These are phyloP conservation scores for Umbellularia californica DNA, from an alignment of 164 flowering plant species.

Conservation along the genomic window DNA sequence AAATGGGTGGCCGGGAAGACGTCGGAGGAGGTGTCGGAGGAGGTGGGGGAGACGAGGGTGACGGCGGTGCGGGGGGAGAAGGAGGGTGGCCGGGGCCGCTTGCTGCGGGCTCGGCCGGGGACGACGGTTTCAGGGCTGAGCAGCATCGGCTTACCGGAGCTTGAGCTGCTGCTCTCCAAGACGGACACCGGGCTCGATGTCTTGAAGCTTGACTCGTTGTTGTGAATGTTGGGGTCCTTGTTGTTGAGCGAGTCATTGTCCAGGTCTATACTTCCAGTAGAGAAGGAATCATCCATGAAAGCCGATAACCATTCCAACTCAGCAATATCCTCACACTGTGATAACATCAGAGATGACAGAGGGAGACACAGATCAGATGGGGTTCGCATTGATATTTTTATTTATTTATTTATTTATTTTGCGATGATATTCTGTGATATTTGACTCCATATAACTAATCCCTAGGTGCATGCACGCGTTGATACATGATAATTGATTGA, in stretches of 20 bases:
- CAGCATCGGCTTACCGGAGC: slow-evolving; percentile 38
- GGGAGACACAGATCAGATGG: neutral
- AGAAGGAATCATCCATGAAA: slow-evolving; percentile 87
- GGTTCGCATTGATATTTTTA: too few relatives aligned
- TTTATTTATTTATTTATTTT: too few relatives aligned
- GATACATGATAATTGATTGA: too few relatives aligned
- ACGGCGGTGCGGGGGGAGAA: slow-evolving; percentile 54
- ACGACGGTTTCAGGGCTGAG: slow-evolving; percentile 33
- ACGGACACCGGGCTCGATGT: slow-evolving; percentile 82
- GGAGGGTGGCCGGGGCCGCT: slow-evolving; percentile 78
- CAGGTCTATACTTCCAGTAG: slow-evolving; percentile 48
- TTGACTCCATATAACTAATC: too few relatives aligned
- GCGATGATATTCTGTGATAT: too few relatives aligned
- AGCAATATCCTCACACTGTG: slow-evolving; percentile 85
- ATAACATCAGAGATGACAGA: neutral
- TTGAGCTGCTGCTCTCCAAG: slow-evolving; percentile 77
- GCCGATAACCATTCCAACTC: slow-evolving; percentile 90
- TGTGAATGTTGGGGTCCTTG: neutral
- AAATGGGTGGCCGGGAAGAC: slow-evolving; percentile 7
- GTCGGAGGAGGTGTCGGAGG: slow-evolving; percentile 34
- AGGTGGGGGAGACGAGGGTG: slow-evolving; percentile 43
- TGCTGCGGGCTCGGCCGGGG: slow-evolving; percentile 73
- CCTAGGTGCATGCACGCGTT: too few relatives aligned
- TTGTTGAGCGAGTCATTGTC: slow-evolving; percentile 15
- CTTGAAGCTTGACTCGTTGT: slow-evolving; percentile 40